phyloP scores from a whole-genome alignment of 2,329 filamentous ascomycete species.

The Teratosphaeriaceae sp. region DNA sequence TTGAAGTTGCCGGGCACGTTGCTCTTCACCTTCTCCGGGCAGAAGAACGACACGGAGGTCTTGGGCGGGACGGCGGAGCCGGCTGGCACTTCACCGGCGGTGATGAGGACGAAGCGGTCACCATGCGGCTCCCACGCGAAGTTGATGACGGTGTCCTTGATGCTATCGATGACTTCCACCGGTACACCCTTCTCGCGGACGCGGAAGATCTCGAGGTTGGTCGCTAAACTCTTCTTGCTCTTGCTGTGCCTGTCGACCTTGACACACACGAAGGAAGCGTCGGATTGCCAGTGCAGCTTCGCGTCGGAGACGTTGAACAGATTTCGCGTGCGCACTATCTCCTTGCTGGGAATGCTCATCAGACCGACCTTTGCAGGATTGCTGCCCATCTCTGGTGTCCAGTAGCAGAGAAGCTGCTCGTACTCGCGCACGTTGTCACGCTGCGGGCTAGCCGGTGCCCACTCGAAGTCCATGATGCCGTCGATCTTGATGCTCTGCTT shows the following conservation, averaged over 20 bases:
- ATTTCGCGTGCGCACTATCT: conserved; percentile 89
- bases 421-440: conserved; percentile 84
- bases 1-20: conserved; percentile 84
- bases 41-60: conserved; percentile 93
- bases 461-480: conserved; percentile 95
- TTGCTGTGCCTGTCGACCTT: conserved; percentile 99
- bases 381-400: conserved; percentile 96
- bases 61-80: conserved; percentile 82
- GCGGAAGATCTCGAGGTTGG: conserved; percentile 97
- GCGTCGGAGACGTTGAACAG: conserved; percentile 97
- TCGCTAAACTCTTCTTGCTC: conserved; percentile 96
- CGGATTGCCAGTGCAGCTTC: conserved; percentile 98
- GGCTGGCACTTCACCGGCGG: conserved; percentile 74
- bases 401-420: conserved; percentile 96
- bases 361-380: conserved; percentile 95
- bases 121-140: conserved; percentile 99
- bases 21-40: conserved; percentile 88
- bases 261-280: conserved; percentile 88
- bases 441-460: conserved; percentile 77
- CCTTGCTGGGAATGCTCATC: conserved; percentile 93
- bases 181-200: conserved; percentile 96
- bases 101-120: conserved; percentile 95
- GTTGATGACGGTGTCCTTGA: conserved; percentile 99
- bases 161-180: conserved; percentile 92
- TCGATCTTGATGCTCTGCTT: conserved; percentile 95